Percentiles rank a stretch among this genome's conserved stretches.
These are phyloP conservation scores for Eleusine coracana DNA, from an alignment of 176 grass and related monocot genomes.

Conservation along the genomic window DNA sequence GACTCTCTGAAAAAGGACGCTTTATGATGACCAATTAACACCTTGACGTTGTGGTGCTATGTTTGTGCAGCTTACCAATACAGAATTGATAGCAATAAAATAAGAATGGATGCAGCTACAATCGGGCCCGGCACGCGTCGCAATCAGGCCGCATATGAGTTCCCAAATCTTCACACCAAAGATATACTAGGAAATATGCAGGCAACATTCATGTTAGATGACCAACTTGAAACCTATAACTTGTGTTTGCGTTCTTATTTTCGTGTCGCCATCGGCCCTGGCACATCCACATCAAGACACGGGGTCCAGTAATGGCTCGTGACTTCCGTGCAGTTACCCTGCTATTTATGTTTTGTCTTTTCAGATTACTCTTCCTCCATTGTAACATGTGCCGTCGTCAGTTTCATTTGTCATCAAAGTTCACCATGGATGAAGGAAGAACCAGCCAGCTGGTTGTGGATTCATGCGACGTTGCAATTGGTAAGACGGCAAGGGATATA, in stretches of 20 bases:
- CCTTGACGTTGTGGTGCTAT: not conserved
- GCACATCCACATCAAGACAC: constrained; percentile 10
- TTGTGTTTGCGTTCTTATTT: not conserved
- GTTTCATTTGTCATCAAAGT: not conserved
- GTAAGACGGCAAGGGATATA: not conserved
- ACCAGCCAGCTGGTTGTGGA: not conserved
- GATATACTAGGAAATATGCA: not conserved
- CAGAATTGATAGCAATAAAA: not conserved
- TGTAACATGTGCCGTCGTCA: not conserved
- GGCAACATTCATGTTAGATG: constrained; percentile 25
- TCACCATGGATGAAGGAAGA: not conserved
- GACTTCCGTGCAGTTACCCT: constrained; percentile 7
- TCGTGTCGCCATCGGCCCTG: not conserved
- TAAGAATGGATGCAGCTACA: constrained; percentile 1
- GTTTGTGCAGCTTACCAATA: not conserved
- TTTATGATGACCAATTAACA: not conserved
- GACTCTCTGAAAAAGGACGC: not conserved
- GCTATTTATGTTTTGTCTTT: not conserved
- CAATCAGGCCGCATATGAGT: not conserved
- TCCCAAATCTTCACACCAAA: not conserved
- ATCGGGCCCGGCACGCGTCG: not conserved
- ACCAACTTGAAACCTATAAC: constrained; percentile 35
- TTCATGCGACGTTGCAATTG: not conserved
- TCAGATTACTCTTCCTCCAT: not conserved
- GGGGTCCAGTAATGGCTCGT: not conserved